phyloP scores from a whole-genome alignment of 495 filamentous ascomycete genomes.

The Daldinia childiae region DNA sequence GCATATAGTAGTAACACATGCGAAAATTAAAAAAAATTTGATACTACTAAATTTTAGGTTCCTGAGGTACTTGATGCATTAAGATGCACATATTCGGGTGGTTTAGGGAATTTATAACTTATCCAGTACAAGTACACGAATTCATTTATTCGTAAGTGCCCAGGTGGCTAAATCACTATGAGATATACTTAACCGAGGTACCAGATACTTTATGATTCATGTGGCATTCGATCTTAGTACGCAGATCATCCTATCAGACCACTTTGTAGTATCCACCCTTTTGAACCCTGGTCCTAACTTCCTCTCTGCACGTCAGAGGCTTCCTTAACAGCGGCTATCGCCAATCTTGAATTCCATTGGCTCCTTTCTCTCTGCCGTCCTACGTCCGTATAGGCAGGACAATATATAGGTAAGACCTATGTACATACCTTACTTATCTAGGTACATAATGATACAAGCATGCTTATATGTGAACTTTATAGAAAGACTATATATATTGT shows the following conservation, averaged over 20 bases:
- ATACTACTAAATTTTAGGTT: constrained; percentile 7
- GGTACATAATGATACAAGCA: not conserved
- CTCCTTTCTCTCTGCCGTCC: not conserved
- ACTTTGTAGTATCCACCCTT: constrained; percentile 4
- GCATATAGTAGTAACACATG: not conserved
- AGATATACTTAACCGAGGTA: constrained; percentile 13
- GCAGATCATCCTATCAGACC: constrained; percentile 33
- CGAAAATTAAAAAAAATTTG: not conserved
- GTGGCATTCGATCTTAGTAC: constrained; percentile 33
- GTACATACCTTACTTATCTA: not conserved
- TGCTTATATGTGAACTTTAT: not conserved
- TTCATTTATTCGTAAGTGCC: not conserved
- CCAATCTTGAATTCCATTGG: not conserved
- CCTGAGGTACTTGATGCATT: constrained; percentile 4
- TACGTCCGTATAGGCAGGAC: not conserved
- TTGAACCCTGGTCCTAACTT: constrained; percentile 1
- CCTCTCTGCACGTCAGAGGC: constrained; percentile 14
- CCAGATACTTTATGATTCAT: constrained; percentile 11
- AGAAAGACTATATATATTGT: not conserved
- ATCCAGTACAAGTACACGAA: not conserved
- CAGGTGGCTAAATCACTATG: not conserved
- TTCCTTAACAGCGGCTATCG: not conserved
- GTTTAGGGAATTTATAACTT: constrained; percentile 20
- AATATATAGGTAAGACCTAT: no score
- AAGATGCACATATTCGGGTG: constrained; percentile 14